These are phyloP conservation scores for Neopestalotiopsis clavispora DNA, from an alignment of 2,329 filamentous ascomycete species.

Conservation along the genomic window DNA sequence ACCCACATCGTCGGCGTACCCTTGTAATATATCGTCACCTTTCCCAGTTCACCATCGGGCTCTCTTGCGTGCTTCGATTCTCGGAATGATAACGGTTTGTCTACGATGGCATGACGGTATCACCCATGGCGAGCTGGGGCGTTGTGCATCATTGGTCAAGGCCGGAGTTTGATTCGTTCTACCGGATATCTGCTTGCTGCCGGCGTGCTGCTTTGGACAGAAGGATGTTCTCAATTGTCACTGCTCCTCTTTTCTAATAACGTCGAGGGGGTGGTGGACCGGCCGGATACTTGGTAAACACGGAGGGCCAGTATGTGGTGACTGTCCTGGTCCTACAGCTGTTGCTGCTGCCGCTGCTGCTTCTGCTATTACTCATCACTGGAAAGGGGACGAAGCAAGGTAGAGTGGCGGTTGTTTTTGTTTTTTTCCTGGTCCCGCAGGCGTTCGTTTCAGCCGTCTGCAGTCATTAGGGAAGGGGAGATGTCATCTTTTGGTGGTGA, in stretches of 20 bases:
- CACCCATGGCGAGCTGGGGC: slow-evolving; percentile 32
- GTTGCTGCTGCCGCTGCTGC: neutral
- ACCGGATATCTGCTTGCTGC: slow-evolving; percentile 20
- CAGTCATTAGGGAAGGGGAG: slow-evolving; percentile 15
- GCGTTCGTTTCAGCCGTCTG: neutral
- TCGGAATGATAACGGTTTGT: slow-evolving; percentile 32
- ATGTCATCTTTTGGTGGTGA: slow-evolving; percentile 20
- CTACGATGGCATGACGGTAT: slow-evolving; percentile 32
- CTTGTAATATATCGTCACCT: slow-evolving; percentile 20
- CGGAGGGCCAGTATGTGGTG: slow-evolving; percentile 3
- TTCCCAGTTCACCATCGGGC: slow-evolving; percentile 15
- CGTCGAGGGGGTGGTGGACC: slow-evolving; percentile 12
- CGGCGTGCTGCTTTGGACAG: slow-evolving; percentile 22
- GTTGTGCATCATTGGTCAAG: slow-evolving; percentile 38
- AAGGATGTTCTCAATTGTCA: slow-evolving; percentile 18
- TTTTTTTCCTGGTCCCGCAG: neutral
- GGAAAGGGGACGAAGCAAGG: slow-evolving; percentile 14
- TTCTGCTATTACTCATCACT: slow-evolving; percentile 19
- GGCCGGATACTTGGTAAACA: slow-evolving; percentile 17
- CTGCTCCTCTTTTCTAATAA: slow-evolving; percentile 17
- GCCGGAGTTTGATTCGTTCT: slow-evolving; percentile 39
- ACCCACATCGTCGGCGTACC: slow-evolving; percentile 31
- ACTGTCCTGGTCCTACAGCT: neutral
- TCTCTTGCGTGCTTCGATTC: slow-evolving; percentile 18
- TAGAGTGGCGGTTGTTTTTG: slow-evolving; percentile 8